Percentiles rank a stretch among this genome's conserved stretches.
phyloP scores from a whole-genome alignment of 257 asterid genomes.

The Solanum etuberosum region DNA sequence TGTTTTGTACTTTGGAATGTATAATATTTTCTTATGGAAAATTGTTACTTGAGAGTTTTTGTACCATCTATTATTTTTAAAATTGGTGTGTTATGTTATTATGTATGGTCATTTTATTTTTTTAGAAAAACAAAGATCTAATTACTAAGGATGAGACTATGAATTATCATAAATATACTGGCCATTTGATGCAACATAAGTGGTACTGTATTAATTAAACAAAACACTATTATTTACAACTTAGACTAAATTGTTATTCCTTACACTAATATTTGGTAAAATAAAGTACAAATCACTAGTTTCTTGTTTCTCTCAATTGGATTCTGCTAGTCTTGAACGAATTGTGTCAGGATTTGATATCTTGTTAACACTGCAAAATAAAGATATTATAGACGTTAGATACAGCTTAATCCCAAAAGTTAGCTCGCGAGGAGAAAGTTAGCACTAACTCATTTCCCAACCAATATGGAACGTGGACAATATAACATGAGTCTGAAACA shows the following conservation, averaged over 20 bases:
- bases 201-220: not conserved
- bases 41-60: not conserved
- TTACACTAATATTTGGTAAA: not conserved
- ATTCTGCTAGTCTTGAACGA: conserved; percentile 45
- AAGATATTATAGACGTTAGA: not conserved
- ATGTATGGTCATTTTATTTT: not conserved
- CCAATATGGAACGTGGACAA: not conserved
- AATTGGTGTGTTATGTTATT: not conserved
- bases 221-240: not conserved
- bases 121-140: not conserved
- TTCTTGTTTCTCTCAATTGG: conserved; percentile 16
- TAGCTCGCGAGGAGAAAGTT: not conserved
- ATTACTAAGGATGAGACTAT: not conserved
- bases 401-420: not conserved
- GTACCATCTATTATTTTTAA: not conserved
- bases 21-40: not conserved
- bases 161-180: not conserved
- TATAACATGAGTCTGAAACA: not conserved
- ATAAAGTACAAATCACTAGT: not conserved
- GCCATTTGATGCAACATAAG: not conserved
- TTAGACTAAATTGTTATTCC: not conserved
- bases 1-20: not conserved
- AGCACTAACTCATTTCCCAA: not conserved
- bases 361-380: conserved; percentile 56
- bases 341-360: conserved; percentile 35